phyloP scores from a whole-genome alignment of 2,329 filamentous ascomycete genomes.

The Metarhizium sp. region DNA sequence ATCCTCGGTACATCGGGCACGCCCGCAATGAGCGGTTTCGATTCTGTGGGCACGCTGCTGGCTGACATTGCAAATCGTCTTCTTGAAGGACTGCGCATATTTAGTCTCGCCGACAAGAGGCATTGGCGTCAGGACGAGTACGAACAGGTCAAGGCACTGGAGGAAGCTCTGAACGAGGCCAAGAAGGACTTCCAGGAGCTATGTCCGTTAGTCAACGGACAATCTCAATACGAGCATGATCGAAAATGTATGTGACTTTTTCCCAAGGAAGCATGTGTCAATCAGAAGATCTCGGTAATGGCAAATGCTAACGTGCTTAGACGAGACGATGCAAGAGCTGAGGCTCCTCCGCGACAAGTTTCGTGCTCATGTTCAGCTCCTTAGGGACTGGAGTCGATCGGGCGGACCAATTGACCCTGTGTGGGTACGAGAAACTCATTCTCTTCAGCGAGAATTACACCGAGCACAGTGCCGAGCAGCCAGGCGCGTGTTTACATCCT shows the following conservation, averaged over 20 bases:
- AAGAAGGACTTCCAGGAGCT: slow-evolving; percentile 53
- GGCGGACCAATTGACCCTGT: slow-evolving; percentile 46
- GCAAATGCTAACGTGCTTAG: slow-evolving; percentile 21
- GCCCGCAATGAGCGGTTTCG: slow-evolving; percentile 28
- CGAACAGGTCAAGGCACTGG: slow-evolving; percentile 46
- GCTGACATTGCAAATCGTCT: slow-evolving; percentile 47
- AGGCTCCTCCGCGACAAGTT: slow-evolving; percentile 35
- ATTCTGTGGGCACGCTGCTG: slow-evolving; percentile 49
- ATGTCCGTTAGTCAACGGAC: slow-evolving; percentile 43
- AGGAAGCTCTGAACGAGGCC: slow-evolving; percentile 47
- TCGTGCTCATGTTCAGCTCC: slow-evolving; percentile 35
- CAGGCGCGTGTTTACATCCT: slow-evolving; percentile 43
- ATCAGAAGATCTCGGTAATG: background rate
- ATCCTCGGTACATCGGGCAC: background rate
- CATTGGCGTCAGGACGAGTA: slow-evolving; percentile 51
- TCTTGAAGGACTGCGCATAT: slow-evolving; percentile 41
- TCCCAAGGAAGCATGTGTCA: background rate
- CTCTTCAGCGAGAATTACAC: slow-evolving; percentile 42
- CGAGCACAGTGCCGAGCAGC: slow-evolving; percentile 49
- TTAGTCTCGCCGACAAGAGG: slow-evolving; percentile 48
- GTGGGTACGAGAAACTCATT: slow-evolving; percentile 45
- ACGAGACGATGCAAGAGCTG: slow-evolving; percentile 43
- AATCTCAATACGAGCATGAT: slow-evolving; percentile 49
- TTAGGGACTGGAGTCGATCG: slow-evolving; percentile 44
- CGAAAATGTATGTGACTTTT: slow-evolving; percentile 34